These are phyloP conservation scores for Suhomyces coccinellae DNA, from an alignment of 1,139 yeast genomes.

Conservation along the genomic window DNA sequence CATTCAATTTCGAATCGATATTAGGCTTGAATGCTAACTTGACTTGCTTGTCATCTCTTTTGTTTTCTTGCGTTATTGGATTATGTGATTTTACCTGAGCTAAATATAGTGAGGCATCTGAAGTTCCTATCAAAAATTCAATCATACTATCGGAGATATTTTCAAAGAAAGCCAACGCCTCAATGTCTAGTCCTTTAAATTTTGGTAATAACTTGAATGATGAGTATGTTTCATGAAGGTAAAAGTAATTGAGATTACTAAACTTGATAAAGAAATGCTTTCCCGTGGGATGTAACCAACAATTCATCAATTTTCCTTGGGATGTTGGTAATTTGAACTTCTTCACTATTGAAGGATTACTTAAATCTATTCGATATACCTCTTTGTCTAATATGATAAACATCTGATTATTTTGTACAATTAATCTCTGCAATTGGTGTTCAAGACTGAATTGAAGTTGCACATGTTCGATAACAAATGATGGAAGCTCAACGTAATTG, in stretches of 20 bases:
- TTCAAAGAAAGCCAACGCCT: slow-evolving; percentile 24
- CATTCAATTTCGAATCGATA: slow-evolving; percentile 9
- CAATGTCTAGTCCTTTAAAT: slow-evolving; percentile 31
- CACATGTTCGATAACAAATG: slow-evolving; percentile 41
- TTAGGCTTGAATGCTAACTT: slow-evolving; percentile 32
- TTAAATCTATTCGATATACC: slow-evolving; percentile 36
- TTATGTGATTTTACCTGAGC: slow-evolving; percentile 30
- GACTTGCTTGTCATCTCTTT: slow-evolving; percentile 40
- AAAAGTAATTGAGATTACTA: slow-evolving; percentile 27
- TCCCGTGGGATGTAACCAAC: slow-evolving; percentile 46
- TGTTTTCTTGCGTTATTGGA: slow-evolving; percentile 25
- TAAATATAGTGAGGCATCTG: slow-evolving; percentile 32
- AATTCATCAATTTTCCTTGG: slow-evolving; percentile 24
- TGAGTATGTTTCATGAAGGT: slow-evolving; percentile 33
- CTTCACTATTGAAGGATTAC: slow-evolving; percentile 38
- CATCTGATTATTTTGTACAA: slow-evolving; percentile 34
- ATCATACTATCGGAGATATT: slow-evolving; percentile 23
- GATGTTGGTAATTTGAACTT: slow-evolving; percentile 28
- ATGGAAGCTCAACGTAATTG: slow-evolving; percentile 9
- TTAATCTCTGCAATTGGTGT: slow-evolving; percentile 24
- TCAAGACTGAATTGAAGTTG: slow-evolving; percentile 42
- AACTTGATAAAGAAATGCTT: slow-evolving; percentile 35
- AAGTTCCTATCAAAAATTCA: slow-evolving; percentile 32
- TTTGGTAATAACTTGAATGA: slow-evolving; percentile 36
- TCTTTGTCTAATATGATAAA: slow-evolving; percentile 26